A percentile compares a stretch with the other conserved stretches of the same genome.
Evolutionary conservation across 495 filamentous ascomycete species (phyloP).

Genomic region (Penicillium chermesinum): DNA sequence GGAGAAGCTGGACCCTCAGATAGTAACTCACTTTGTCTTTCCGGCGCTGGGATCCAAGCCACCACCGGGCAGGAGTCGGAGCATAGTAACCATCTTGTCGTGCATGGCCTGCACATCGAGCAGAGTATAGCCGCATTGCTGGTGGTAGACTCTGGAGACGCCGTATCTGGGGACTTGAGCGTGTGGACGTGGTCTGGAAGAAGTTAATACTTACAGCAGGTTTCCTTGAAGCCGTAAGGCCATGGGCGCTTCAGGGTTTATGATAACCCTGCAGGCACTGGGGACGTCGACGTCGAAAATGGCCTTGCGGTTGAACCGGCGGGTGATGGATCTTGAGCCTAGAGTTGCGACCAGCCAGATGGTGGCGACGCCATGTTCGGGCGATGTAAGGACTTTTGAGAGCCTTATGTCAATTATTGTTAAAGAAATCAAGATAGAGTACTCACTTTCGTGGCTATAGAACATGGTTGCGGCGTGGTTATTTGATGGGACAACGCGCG

Average conservation of each 20-base stretch:
- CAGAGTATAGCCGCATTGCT: slow-evolving; percentile 83
- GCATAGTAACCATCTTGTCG: slow-evolving; percentile 60
- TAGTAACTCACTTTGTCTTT: slow-evolving; percentile 57
- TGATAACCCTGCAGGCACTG: slow-evolving; percentile 82
- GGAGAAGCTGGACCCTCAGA: background rate
- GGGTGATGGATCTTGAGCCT: slow-evolving; percentile 65
- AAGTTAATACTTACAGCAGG: slow-evolving; percentile 52
- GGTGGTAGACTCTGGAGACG: slow-evolving; percentile 74
- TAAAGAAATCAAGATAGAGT: background rate
- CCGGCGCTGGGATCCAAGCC: slow-evolving; percentile 68
- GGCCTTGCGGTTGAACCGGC: slow-evolving; percentile 76
- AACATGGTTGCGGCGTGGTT: slow-evolving; percentile 56
- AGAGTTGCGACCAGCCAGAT: slow-evolving; percentile 95
- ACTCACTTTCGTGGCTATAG: slow-evolving; percentile 84
- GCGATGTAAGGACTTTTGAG: slow-evolving; percentile 71
- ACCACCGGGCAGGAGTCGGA: slow-evolving; percentile 49
- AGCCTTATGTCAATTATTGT: slow-evolving; percentile 1
- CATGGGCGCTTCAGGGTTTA: slow-evolving; percentile 78
- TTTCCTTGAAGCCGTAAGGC: slow-evolving; percentile 89
- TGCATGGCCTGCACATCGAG: slow-evolving; percentile 74
- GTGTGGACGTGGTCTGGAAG: background rate
- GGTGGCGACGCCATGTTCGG: slow-evolving; percentile 86
- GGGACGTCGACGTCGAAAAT: slow-evolving; percentile 83
- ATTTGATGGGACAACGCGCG: background rate
- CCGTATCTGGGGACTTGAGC: slow-evolving; percentile 53